These are phyloP conservation scores for Agrostemma githago DNA, from an alignment of 148 eudicot species.

Conservation along the genomic window DNA sequence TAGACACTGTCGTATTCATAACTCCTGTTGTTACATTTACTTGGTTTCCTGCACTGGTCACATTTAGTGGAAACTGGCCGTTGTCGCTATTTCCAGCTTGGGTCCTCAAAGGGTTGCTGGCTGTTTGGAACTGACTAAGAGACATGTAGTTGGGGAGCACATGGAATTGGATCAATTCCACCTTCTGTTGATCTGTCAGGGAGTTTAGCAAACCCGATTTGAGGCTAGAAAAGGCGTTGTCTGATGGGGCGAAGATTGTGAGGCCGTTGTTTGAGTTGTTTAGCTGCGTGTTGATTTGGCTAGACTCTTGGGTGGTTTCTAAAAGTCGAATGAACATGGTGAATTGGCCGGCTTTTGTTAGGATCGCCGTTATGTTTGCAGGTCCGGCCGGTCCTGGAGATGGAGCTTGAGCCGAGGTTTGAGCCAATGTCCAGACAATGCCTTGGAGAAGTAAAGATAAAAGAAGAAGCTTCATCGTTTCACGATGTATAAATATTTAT, in stretches of 20 bases:
- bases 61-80: conserved; percentile 66
- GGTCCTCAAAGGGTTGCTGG: conserved; percentile 76
- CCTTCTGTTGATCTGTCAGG: conserved; percentile 63
- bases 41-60: conserved; percentile 68
- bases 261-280: conserved; percentile 75
- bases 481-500: neutral
- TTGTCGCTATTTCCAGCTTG: conserved; percentile 65
- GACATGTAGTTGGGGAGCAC: conserved; percentile 55
- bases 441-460: conserved; percentile 26
- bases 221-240: conserved; percentile 72
- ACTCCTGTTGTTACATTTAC: conserved; percentile 83
- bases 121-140: conserved; percentile 66
- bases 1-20: conserved; percentile 52
- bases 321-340: conserved; percentile 63
- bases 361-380: conserved; percentile 62
- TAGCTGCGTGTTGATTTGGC: conserved; percentile 68
- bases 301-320: conserved; percentile 44
- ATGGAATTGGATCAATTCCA: conserved; percentile 65
- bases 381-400: conserved; percentile 80
- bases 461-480: conserved; percentile 30
- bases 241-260: conserved; percentile 79
- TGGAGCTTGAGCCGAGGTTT: conserved; percentile 34
- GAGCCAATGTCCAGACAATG: conserved; percentile 35
- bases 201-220: conserved; percentile 70
- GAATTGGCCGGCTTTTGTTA: conserved; percentile 75